These are phyloP conservation scores for Cadophora luteo-olivacea DNA, from an alignment of 2,329 filamentous ascomycete genomes.

Conservation along the genomic window DNA sequence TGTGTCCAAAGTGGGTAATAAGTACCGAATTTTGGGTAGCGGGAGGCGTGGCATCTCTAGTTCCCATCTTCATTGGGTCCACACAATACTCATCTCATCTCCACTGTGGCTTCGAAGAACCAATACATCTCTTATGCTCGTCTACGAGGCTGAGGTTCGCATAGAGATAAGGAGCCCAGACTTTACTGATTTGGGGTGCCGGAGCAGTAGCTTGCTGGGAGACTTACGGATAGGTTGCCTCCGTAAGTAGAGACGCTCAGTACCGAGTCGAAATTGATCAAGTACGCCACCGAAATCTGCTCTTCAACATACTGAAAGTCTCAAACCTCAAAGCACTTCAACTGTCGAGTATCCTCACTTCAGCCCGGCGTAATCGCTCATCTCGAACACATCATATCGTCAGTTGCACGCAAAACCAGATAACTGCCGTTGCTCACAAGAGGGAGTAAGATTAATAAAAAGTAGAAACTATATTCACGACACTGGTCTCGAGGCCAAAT, in stretches of 20 bases:
- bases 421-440: neutral
- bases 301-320: neutral
- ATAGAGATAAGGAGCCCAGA: neutral
- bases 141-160: neutral
- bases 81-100: no score
- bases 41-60: no score
- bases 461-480: neutral
- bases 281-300: no score
- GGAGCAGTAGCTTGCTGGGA: neutral
- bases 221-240: neutral
- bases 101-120: no score
- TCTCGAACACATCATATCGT: neutral
- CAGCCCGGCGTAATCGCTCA: neutral
- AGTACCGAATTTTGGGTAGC: no score
- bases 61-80: no score
- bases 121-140: no score
- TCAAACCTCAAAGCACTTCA: neutral
- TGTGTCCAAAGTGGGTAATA: no score
- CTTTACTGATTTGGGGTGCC: neutral
- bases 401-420: neutral
- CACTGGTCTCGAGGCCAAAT: neutral
- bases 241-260: neutral
- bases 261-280: neutral
- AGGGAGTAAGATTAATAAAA: neutral
- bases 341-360: neutral